Evolutionary conservation across 352 stramenopile species (phyloP), one percentile per base, ranked within the genome.

Genomic region (Phytopythium mirpurense): DNA sequence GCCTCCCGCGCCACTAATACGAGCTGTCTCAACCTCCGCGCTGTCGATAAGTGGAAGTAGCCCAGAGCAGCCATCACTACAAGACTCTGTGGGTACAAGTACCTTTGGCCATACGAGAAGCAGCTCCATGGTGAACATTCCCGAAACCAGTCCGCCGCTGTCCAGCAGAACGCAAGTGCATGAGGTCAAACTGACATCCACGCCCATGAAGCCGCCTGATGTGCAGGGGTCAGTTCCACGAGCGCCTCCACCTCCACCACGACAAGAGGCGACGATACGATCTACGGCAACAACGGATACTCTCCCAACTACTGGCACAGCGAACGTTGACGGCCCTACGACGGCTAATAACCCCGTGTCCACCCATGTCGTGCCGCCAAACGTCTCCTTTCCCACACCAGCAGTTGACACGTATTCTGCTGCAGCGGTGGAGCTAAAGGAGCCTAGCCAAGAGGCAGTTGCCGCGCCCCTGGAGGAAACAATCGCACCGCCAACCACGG

Each of bases 1-100:
- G 23, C 47, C 55, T 34, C 24, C 57, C 21, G n/a, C 42, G 29
- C 34, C 44, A 43, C 42, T 76, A 7, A 47, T 37, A 11, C 65
- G 71, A 21, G 63, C 71, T 35, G 51, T 51, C 6, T 81, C 71
- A 3, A 59, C 65, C 12, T 76, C 65, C 3, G 56, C 51, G 18
- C 26, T 80, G 27, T 40, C 54, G 18, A 2, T 29, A 2, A 5
- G 45, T 12, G 11, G 27, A 19, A 5, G 0, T 10, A 27, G 18
- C 6, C n/a, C 6, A 8, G 4, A n/a, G 15, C 18, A 18, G 5
- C 15, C 29, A 26, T 24, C 29, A 23, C 29, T 0, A 41, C 18
- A 24, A 27, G 40, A 46, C 10, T 3, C 21, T n/a, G 14, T 5
- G 37, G 37, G 26, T 8, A 6, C 5, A 12, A 26, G 2, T 15